Evolutionary conservation across 2,329 filamentous ascomycete species (phyloP).

Genomic region (Pseudogymnoascus sp.): DNA sequence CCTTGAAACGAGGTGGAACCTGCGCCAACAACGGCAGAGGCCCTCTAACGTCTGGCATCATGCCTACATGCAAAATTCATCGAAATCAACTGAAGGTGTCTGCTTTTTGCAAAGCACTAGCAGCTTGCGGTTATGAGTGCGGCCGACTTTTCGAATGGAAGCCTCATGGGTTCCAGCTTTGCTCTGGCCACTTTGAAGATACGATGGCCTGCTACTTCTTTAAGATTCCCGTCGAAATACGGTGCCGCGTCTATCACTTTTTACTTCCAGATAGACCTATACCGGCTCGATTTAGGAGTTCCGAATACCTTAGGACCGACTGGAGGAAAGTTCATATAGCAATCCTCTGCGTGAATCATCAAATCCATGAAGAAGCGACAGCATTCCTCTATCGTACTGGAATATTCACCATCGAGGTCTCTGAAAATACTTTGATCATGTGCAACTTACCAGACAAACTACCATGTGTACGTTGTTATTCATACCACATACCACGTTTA

Average conservation of each 20-base stretch:
- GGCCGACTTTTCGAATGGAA: conserved; percentile 13
- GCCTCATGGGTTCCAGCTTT: conserved; percentile 16
- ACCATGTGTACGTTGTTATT: not conserved
- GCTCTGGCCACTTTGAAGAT: conserved; percentile 10
- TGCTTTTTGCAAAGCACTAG: conserved; percentile 12
- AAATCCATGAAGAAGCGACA: conserved; percentile 17
- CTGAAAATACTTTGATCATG: conserved; percentile 14
- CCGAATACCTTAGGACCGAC: conserved; percentile 8
- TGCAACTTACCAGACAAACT: conserved; percentile 10
- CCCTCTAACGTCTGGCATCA: conserved; percentile 1
- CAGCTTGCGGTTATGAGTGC: conserved; percentile 17
- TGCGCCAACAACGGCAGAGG: conserved; percentile 12
- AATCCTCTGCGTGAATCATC: conserved; percentile 15
- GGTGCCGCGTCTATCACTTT: conserved; percentile 15
- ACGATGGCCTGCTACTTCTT: conserved; percentile 15
- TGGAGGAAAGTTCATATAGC: not conserved
- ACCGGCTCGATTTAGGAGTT: conserved; percentile 13
- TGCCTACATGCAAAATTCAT: conserved; percentile 16
- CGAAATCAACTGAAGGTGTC: conserved; percentile 10
- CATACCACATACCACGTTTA: not conserved
- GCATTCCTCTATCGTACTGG: conserved; percentile 15
- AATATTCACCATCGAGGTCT: conserved; percentile 16
- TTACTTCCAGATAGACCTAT: conserved; percentile 14
- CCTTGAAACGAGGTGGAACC: conserved; percentile 12
- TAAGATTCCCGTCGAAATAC: conserved; percentile 16